phyloP scores from a whole-genome alignment of 1,139 yeast species.

The Nematodospora anomalae region DNA sequence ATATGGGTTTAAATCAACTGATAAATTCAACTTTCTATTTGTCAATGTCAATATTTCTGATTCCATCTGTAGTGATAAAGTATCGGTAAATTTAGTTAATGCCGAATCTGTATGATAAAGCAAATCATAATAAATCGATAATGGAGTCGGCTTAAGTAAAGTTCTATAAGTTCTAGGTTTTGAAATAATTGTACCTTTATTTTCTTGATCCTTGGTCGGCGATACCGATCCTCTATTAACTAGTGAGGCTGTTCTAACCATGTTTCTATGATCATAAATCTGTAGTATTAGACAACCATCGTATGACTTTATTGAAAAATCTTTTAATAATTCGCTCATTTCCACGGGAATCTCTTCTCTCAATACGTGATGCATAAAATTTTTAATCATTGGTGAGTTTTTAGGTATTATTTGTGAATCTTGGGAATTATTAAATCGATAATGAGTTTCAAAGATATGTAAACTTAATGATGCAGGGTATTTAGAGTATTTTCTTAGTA shows the following conservation, averaged over 20 bases:
- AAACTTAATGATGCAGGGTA: slow-evolving; percentile 82
- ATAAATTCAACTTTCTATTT: slow-evolving; percentile 70
- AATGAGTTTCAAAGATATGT: slow-evolving; percentile 89
- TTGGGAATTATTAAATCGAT: slow-evolving; percentile 65
- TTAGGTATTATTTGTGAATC: slow-evolving; percentile 83
- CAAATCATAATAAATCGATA: slow-evolving; percentile 82
- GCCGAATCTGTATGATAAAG: slow-evolving; percentile 79
- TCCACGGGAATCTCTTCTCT: slow-evolving; percentile 86
- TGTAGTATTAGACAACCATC: slow-evolving; percentile 89
- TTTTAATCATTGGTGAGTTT: slow-evolving; percentile 74
- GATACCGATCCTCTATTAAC: slow-evolving; percentile 11
- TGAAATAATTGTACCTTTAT: slow-evolving; percentile 15
- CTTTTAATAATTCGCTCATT: slow-evolving; percentile 83
- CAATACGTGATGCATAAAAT: slow-evolving; percentile 75
- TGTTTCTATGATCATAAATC: slow-evolving; percentile 69
- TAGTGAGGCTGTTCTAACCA: slow-evolving; percentile 22
- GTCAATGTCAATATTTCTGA: slow-evolving; percentile 79
- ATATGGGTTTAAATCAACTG: slow-evolving; percentile 72
- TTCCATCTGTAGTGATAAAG: slow-evolving; percentile 74
- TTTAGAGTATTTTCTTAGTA: slow-evolving; percentile 75
- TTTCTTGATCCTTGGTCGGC: slow-evolving; percentile 9
- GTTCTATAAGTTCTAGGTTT: slow-evolving; percentile 75
- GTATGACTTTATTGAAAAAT: slow-evolving; percentile 76
- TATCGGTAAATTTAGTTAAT: slow-evolving; percentile 76
- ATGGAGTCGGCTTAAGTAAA: slow-evolving; percentile 73